Base-by-base conservation (phyloP, 2,329 filamentous ascomycete species). In the Sporothrix inflata region DNA sequence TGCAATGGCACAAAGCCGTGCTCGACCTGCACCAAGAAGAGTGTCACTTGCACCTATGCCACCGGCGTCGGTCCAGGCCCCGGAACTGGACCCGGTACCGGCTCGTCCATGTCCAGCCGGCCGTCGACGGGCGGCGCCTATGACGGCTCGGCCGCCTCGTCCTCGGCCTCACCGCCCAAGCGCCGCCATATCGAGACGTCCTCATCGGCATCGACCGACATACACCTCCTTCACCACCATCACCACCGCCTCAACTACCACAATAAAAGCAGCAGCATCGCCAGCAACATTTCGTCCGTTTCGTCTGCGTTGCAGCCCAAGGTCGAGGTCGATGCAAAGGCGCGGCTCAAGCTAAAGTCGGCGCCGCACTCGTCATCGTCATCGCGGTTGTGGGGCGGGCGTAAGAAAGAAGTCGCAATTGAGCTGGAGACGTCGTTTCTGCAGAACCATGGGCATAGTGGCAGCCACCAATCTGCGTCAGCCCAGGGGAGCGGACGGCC, bases 1-100 rank as follows among this genome's bases (percentile, higher is more conserved):
- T 90, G 88, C 79, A 88, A 90, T 79, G 88, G 88, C 34, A 77
- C 83, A 63, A 83, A 82, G 69, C 88, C 88, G 49, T 91, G 89
- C 79, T 84, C 84, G 73, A 87, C 86, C 30, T 91, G 89, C 79
- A 80, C 82, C 60, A 89, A 88, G 80, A 85, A 87, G 78, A 81
- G 77, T 24, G 78, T 85, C 71, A 77, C 75, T 4, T 87, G 85
- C 75, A 76, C 79, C 38, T 87, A 87, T 49, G 19, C 69, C 4
- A 38, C 63, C 9, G 27, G 24, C 38, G 42, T 12, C 27, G n/a
- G 38, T 11, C 60, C 21, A 24, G 60, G 60, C 11, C n/a, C 60
- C 38, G 21, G 60, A 12, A 45, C 60, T 5, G 60, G 60, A 27
- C 38, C 38, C 6, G 60, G 9, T 5, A 65, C 60, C 0, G 60